Evolutionary conservation across 2,329 filamentous ascomycete genomes (phyloP), one percentile per base, ranked within the genome.

Genomic region (Microcyclospora pomicola): DNA sequence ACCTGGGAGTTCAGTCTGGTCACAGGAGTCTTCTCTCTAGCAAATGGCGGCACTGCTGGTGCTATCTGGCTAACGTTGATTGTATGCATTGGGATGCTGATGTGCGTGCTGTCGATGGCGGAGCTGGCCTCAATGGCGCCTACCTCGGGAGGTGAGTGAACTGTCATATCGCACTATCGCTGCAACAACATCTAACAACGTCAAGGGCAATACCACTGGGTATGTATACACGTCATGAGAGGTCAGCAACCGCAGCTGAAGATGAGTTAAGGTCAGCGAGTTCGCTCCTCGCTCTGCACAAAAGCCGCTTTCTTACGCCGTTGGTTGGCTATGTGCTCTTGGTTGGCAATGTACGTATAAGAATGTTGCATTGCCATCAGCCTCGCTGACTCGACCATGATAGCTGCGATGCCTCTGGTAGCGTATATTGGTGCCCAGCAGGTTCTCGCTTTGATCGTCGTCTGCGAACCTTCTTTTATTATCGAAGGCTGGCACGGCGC

Each of bases 61-160:
- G 57, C 72, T 9, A 64, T 74, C 31, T 75, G 68, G 59, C 62
- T 68, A 60, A 45, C 45, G 9, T 38, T 49, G n/a, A 42, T 44
- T 10, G 45, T 48, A 35, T 48, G 45, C 43, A 41, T 38, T 35
- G 44, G 47, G 34, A 46, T 42, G 39, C 42, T 46, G 38, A 42
- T 48, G 30, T 45, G 46, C 38, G 45, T 66, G 39, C 51, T 57
- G 0, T 67, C 63, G 3, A 62, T 70, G 56, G 65, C 65, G 6
- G 67, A 70, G 44, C 66, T 70, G 59, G 65, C 64, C 1, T 67
- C 64, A 5, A 71, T 71, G 62, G 69, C 70, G 2, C 72, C 72
- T 0, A 75, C 69, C 0, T 64, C 65, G 6, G 71, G 72, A 15
- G 72, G 72, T 1, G 71, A 75, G 46, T 75, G 74, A 43, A 69